Base-by-base conservation (phyloP, 306 rosid species). In the Malus fusca region DNA sequence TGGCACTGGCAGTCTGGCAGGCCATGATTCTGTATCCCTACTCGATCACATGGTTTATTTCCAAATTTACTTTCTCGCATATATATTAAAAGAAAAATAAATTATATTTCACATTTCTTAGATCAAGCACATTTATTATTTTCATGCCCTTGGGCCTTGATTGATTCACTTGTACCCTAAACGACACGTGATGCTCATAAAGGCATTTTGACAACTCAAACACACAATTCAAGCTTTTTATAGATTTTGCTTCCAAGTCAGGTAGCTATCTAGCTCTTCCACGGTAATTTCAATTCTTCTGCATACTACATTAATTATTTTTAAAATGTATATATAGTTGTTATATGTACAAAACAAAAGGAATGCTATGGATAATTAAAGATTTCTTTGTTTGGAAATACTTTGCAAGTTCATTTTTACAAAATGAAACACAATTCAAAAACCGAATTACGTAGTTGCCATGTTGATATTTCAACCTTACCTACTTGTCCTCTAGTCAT, bases 161-260 rank as follows among this genome's bases (percentile, higher is more conserved):
- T 43, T 62, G 70, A 74, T 74, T 61, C 43, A 74, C 33, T 44
- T 44, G 17, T 62, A 62, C 70, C 77, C 61, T 26, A 62, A 28
- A 44, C 44, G 46, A 74, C 77, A 19, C 62, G 77, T 64, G 78
- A 75, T 62, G 61, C 78, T 28, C 58, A 75, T 74, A 74, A 75
- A 64, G 22, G 71, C 78, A 46, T 11, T 51, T 51, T 17, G 26
- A 62, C 23, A 44, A 44, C 73, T 43, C 59, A 68, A 42, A 56
- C 46, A 35, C 43, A 60, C 63, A 22, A 58, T 58, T 22, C 63
- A 11, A 56, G n/a, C 25, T 56, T 56, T 23, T 58, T 58, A 22
- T 58, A 58, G 63, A 22, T 58, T 58, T 58, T 58, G 63, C 63
- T 22, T 58, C 63, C 11, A 58, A 58, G 63, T 22, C 7, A 58